Base-by-base conservation (phyloP, 202 grass and related monocot species). In the Elaeis oleifera region DNA sequence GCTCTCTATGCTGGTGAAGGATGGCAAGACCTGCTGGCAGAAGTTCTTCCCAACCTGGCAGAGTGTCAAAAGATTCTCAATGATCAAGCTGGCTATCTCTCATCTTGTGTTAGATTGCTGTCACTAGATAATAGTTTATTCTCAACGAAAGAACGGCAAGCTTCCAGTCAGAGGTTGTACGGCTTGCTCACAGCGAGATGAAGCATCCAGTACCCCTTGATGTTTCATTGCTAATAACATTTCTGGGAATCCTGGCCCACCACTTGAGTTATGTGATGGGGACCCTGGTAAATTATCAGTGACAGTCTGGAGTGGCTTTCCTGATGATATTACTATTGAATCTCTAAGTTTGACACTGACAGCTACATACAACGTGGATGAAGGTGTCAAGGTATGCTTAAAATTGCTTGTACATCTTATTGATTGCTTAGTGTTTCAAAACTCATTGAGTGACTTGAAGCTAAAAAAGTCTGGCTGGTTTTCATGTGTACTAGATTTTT, bases 11-110 rank as follows among this genome's bases (percentile, higher is more conserved):
- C 94, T 73, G 88, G 84, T 64, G 94, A 94, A 67, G 88, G 94
- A 55, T 99, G 94, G 94, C 88, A 99, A 77, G 85, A 89, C 61
- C 61, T 99, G 62, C 74, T 99, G 67, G 82, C 88, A 67, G 88
- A 89, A 74, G 86, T 99, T 72, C 87, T 99, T 76, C 94, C 94
- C 59, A 80, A 99, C 63, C 82, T 99, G 62, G 88, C 94, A 65
- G 94, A 99, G 65, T 94, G 94, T 64, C 94, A 99, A 56, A 99
- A 99, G 65, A 86, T 99, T 81, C 85, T 99, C 26, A 87, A 78
- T 73, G 94, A 99, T 11, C 74, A 99, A 86, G 83, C 88, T 69
- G 82, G 94, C 26, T 94, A 94, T 70, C 78, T 99, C 14, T 64
- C 85, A 50, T 99, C 94, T 27, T 99, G 94, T 86, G 85, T 94